Evolutionary conservation across 2,329 filamentous ascomycete genomes (phyloP).

Genomic region (Diaporthe amygdali): DNA sequence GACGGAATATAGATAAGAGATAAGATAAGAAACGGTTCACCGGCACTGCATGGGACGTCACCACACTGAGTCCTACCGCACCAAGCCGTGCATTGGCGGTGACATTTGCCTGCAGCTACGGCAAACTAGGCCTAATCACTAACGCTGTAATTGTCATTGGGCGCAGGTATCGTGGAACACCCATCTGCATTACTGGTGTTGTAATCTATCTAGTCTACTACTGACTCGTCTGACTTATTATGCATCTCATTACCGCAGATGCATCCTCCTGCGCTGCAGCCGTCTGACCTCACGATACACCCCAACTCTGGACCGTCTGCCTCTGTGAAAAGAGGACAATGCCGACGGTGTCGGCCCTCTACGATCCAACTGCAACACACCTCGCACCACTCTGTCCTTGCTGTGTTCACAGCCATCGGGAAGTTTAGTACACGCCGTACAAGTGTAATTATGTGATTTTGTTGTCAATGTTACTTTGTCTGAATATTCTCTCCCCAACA

Average conservation of each 20-base stretch:
- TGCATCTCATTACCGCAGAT: neutral
- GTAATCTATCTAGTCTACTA: neutral
- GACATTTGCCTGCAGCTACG: neutral
- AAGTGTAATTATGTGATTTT: neutral
- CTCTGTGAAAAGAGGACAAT: neutral
- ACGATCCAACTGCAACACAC: neutral
- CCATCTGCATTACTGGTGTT: neutral
- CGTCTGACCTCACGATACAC: neutral
- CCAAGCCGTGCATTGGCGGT: neutral
- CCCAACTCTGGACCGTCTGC: neutral
- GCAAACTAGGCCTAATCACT: neutral
- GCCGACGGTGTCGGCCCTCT: neutral
- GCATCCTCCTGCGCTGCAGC: neutral
- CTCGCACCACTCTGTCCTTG: neutral
- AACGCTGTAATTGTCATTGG: neutral
- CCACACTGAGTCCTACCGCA: neutral
- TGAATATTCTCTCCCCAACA: neutral
- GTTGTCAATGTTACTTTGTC: neutral
- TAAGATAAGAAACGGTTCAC: constrained; percentile 18
- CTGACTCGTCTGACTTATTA: neutral
- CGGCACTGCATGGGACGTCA: constrained; percentile 5
- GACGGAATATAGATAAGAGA: constrained; percentile 5
- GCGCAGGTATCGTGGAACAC: too few relatives aligned
- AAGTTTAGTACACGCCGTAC: neutral
- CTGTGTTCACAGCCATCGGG: neutral